phyloP scores from a whole-genome alignment of 495 filamentous ascomycete species.

The Aspergillus bridgeri region DNA sequence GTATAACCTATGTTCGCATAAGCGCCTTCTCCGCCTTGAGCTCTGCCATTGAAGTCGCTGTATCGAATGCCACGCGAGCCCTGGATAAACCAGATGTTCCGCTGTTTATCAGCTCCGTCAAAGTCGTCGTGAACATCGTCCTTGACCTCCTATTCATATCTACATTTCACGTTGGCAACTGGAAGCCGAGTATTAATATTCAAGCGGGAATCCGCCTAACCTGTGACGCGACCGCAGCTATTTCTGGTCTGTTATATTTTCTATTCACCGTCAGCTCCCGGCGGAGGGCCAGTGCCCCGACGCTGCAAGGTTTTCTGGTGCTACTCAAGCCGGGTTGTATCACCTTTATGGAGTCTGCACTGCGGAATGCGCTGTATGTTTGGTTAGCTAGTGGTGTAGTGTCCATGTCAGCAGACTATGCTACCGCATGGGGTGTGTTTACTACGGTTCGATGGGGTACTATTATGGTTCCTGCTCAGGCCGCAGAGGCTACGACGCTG shows the following conservation, averaged over 20 bases:
- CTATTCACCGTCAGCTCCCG: too few relatives aligned
- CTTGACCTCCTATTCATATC: constrained; percentile 62
- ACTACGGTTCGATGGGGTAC: constrained; percentile 77
- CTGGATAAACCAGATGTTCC: too few relatives aligned
- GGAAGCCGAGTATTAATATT: constrained; percentile 54
- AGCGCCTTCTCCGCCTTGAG: constrained; percentile 57
- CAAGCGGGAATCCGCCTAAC: constrained; percentile 62
- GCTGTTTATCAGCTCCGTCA: too few relatives aligned
- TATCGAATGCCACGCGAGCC: too few relatives aligned
- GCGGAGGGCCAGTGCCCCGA: not conserved
- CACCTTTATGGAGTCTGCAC: constrained; percentile 60
- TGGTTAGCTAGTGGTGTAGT: constrained; percentile 67
- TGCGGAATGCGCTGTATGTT: constrained; percentile 68
- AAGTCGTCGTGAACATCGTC: too few relatives aligned
- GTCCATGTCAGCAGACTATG: constrained; percentile 57
- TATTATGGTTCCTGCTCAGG: constrained; percentile 70
- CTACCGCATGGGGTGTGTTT: constrained; percentile 73
- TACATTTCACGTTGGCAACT: constrained; percentile 56
- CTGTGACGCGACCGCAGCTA: constrained; percentile 56
- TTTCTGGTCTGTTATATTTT: constrained; percentile 57
- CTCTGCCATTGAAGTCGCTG: constrained; percentile 59
- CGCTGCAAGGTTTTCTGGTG: constrained; percentile 1
- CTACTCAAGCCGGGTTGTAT: constrained; percentile 52
- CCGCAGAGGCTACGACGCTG: constrained; percentile 61
- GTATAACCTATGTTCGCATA: constrained; percentile 64